These are phyloP conservation scores for Hypholoma sublateritium DNA, from an alignment of 768 basidiomycete genomes.

Conservation along the genomic window DNA sequence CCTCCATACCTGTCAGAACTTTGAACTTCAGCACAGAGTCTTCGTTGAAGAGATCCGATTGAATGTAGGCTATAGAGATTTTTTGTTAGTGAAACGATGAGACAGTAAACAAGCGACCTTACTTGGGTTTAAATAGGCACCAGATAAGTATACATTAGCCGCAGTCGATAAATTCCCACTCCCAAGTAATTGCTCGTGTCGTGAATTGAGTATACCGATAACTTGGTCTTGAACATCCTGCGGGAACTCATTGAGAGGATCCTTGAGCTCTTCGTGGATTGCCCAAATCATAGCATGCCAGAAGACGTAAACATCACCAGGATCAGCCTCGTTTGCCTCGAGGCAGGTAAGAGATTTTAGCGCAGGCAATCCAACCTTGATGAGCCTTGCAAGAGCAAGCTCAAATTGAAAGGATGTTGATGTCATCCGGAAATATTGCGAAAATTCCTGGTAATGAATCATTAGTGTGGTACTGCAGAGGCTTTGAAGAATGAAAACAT, in stretches of 20 bases:
- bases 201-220: conserved; percentile 18
- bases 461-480: neutral
- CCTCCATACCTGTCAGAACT: conserved; percentile 4
- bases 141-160: conserved; percentile 14
- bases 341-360: conserved; percentile 24
- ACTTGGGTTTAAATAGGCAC: conserved; percentile 16
- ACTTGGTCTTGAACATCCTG: conserved; percentile 14
- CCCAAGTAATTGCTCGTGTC: conserved; percentile 21
- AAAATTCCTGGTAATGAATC: neutral
- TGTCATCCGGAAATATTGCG: neutral
- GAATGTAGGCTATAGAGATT: conserved; percentile 1
- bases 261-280: conserved; percentile 12
- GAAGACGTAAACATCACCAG: conserved; percentile 28
- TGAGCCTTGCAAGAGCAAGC: conserved; percentile 13
- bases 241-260: conserved; percentile 11
- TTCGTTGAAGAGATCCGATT: conserved; percentile 11
- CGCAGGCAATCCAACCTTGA: conserved; percentile 13
- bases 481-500: neutral
- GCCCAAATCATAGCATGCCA: conserved; percentile 26
- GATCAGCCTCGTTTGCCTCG: conserved; percentile 26
- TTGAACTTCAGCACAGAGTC: neutral
- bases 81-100: neutral
- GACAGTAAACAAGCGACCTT: neutral
- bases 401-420: conserved; percentile 16
- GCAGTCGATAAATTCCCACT: conserved; percentile 15